Evolutionary conservation across 2,329 filamentous ascomycete species (phyloP).

Genomic region (Mariannaea elegans): DNA sequence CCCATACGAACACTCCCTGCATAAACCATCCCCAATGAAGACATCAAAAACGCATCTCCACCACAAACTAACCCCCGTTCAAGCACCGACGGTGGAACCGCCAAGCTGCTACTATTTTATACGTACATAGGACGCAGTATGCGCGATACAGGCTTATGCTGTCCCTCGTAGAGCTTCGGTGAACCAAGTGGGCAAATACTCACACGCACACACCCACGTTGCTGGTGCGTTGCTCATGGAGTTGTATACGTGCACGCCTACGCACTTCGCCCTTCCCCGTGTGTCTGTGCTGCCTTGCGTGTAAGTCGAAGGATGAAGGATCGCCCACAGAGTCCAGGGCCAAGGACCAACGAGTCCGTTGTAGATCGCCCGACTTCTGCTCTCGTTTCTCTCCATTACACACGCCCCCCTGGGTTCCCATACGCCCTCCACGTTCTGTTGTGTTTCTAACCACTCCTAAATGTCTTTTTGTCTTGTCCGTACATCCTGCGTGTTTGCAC

Average conservation of each 20-base stretch:
- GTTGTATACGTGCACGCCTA: not conserved
- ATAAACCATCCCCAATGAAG: not conserved
- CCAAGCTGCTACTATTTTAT: not conserved
- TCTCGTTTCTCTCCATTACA: not conserved
- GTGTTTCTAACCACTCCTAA: not conserved
- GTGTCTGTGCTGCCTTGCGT: not conserved
- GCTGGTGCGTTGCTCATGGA: not conserved
- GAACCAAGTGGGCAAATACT: constrained; percentile 13
- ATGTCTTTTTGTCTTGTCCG: not conserved
- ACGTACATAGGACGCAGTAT: too few species aligned
- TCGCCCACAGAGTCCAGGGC: not conserved
- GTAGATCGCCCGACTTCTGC: not conserved
- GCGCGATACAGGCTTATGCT: not conserved
- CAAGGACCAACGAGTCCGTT: not conserved
- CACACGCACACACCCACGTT: constrained; percentile 1
- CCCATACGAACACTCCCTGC: not conserved
- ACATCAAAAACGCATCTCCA: constrained; percentile 1
- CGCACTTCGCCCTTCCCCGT: not conserved
- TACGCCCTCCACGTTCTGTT: not conserved
- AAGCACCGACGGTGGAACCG: constrained; percentile 11
- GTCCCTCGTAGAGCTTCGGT: not conserved
- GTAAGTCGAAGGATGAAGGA: not conserved
- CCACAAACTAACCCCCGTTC: constrained; percentile 7
- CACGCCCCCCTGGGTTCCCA: not conserved
- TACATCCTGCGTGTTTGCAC: not conserved